These are phyloP conservation scores for Physocladia obscura DNA, from an alignment of 192 early-diverging fungal species.

Conservation along the genomic window DNA sequence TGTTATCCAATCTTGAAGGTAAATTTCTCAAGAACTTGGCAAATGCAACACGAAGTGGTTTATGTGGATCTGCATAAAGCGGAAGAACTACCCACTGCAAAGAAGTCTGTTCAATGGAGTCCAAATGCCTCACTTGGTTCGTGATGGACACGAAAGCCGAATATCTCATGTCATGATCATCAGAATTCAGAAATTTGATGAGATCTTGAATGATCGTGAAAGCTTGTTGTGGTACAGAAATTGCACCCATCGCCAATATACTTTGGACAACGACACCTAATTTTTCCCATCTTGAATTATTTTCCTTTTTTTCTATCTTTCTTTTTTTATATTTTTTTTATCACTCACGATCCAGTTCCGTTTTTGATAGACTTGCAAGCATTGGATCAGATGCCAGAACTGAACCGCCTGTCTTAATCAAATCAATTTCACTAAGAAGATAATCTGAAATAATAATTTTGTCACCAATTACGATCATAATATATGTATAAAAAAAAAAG, in stretches of 20 bases:
- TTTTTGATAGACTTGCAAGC: conserved; percentile 36
- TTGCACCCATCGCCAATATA: conserved; percentile 35
- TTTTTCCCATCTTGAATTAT: background rate
- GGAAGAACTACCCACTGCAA: conserved; percentile 54
- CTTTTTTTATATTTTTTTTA: background rate
- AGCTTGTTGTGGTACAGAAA: conserved; percentile 30
- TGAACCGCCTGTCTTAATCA: conserved; percentile 38
- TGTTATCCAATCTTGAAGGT: conserved; percentile 37
- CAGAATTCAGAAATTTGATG: conserved; percentile 34
- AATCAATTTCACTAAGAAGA: conserved; percentile 41
- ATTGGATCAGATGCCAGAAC: conserved; percentile 49
- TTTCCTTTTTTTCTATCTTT: background rate
- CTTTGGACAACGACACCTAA: conserved; percentile 39
- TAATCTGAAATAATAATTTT: conserved; percentile 30
- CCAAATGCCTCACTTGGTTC: conserved; percentile 39
- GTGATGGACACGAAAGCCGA: conserved; percentile 42
- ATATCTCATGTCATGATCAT: conserved; percentile 30
- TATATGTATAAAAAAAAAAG: too few relatives aligned
- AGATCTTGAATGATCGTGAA: conserved; percentile 47
- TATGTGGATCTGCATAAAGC: conserved; percentile 52
- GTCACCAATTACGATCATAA: too few relatives aligned
- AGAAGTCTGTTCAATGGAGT: conserved; percentile 29
- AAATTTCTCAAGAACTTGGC: conserved; percentile 44
- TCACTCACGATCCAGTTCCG: conserved; percentile 41
- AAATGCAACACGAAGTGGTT: conserved; percentile 44